Base-by-base conservation (phyloP, 495 filamentous ascomycete genomes). In the Trichocladium uniseriatum region DNA sequence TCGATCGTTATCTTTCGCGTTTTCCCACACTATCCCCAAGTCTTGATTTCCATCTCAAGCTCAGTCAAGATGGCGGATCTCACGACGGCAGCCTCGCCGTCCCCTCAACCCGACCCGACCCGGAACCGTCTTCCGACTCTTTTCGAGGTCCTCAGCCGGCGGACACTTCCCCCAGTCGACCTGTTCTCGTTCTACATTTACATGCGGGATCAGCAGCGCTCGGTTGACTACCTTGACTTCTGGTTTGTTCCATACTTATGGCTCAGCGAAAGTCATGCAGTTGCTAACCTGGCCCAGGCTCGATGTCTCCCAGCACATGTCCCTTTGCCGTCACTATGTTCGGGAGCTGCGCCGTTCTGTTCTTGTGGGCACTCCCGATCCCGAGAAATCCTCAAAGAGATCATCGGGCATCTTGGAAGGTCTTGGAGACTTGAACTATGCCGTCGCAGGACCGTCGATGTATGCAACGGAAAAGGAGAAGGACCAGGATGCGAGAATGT, bases 181-280 rank as follows among this genome's bases (percentile, higher is more conserved):
- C 78, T 99, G 10, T 97, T 92, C 72, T 95, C 90, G 2, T 97
- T 97, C 74, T 97, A 97, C 74, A 97, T 99, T 59, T 99, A 94
- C 69, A 99, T 99, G 92, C 79, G 92, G 48, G 94, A 99, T 65
- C 89, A 96, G 69, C 90, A 97, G 63, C 80, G 91, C 63, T 95
- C 91, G 4, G 89, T 99, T 8, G 92, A 99, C 59, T 97, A 97
- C 58, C 74, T 99, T 13, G 92, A 99, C 65, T 99, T 99, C 67
- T 99, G 94, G 92, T 98, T 72, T 20, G 73, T 62, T 40, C 1
- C 4, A 35, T 47, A 2, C 6, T 15, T 22, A 43, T 16, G 16
- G 24, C 6, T 39, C 39, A 34, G 22, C 24, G 18, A 15, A 45
- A n/a, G 16, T 34, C 1, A 3, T 39, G 22, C 15, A 41, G 13